Percentiles rank a stretch among this genome's conserved stretches.
Conservation (phyloP, 2,329 filamentous ascomycete genomes). For the Sporothrix brunneoviolacea region DNA sequence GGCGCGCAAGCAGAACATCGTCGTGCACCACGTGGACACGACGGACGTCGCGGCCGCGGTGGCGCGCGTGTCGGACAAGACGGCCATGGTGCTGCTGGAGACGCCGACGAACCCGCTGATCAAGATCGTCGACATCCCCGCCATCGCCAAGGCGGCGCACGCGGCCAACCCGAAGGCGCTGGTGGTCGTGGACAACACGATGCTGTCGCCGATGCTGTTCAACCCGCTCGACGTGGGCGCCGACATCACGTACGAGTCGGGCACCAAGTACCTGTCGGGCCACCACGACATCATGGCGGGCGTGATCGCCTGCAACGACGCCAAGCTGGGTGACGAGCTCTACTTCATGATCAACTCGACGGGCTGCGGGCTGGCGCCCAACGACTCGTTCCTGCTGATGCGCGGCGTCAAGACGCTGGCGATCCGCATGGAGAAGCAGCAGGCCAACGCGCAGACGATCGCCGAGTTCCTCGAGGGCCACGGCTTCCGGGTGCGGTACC, state of each 20-base stretch:
- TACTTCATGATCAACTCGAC: conserved; percentile 97
- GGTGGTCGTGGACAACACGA: conserved; percentile 95
- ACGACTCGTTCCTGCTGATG: conserved; percentile 93
- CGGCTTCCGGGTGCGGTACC: conserved; percentile 93
- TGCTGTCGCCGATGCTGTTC: conserved; percentile 90
- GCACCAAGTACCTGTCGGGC: conserved; percentile 94
- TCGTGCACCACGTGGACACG: conserved; percentile 95
- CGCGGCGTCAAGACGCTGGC: conserved; percentile 93
- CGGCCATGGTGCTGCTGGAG: conserved; percentile 90
- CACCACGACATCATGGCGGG: conserved; percentile 99
- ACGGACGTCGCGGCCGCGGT: conserved; percentile 68
- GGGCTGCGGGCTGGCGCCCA: conserved; percentile 87
- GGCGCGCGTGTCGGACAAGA: conserved; percentile 67
- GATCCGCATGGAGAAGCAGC: conserved; percentile 98
- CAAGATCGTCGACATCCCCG: conserved; percentile 89
- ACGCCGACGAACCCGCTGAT: conserved; percentile 97
- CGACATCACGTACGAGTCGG: conserved; percentile 94
- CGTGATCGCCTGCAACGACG: conserved; percentile 85
- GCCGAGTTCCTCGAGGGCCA: conserved; percentile 85
- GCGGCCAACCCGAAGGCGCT: conserved; percentile 69
- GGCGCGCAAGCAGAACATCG: conserved; percentile 78
- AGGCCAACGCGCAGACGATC: conserved; percentile 83
- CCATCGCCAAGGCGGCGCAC: conserved; percentile 71
- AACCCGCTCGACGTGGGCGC: conserved; percentile 93
- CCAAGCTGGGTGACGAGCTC: conserved; percentile 74